Percentiles rank a stretch among this genome's conserved stretches.
phyloP scores from a whole-genome alignment of 1,139 yeast genomes.

The Taphrina flavorubra region DNA sequence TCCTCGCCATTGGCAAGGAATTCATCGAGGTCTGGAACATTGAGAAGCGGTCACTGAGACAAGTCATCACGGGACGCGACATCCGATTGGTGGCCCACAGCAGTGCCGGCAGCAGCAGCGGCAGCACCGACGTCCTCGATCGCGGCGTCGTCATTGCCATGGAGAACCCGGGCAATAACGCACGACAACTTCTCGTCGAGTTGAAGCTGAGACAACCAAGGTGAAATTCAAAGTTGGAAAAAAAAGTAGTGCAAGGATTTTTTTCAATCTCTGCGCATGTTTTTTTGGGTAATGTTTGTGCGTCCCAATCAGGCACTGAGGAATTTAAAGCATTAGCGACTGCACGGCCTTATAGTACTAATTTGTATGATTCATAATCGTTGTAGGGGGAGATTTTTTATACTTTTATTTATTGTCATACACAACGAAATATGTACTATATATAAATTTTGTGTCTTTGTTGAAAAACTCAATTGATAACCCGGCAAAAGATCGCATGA shows the following conservation, averaged over 20 bases:
- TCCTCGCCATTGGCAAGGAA: conserved; percentile 70
- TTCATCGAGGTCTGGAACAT: conserved; percentile 69
- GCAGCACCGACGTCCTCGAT: conserved; percentile 52
- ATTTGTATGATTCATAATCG: background rate
- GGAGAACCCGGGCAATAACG: conserved; percentile 74
- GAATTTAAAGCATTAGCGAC: background rate
- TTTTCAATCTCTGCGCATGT: too few relatives aligned
- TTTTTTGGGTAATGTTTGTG: too few relatives aligned
- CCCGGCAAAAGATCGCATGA: too few relatives aligned
- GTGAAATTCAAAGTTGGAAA: background rate
- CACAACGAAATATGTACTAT: too few relatives aligned
- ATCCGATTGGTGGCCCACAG: conserved; percentile 54
- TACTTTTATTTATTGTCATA: background rate
- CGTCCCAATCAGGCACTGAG: background rate
- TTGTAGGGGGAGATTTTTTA: background rate
- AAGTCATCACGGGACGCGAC: conserved; percentile 73
- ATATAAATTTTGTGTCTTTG: background rate
- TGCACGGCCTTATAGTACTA: background rate
- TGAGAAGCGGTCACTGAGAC: conserved; percentile 64
- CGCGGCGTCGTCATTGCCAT: conserved; percentile 61
- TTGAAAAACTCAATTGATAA: too few relatives aligned
- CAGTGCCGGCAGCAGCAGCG: conserved; percentile 26
- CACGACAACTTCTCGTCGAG: conserved; percentile 63
- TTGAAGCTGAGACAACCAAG: conserved; percentile 45
- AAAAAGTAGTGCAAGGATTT: too few relatives aligned